These are phyloP conservation scores for Shiraia bambusicola DNA, from an alignment of 2,329 filamentous ascomycete species.

Conservation along the genomic window DNA sequence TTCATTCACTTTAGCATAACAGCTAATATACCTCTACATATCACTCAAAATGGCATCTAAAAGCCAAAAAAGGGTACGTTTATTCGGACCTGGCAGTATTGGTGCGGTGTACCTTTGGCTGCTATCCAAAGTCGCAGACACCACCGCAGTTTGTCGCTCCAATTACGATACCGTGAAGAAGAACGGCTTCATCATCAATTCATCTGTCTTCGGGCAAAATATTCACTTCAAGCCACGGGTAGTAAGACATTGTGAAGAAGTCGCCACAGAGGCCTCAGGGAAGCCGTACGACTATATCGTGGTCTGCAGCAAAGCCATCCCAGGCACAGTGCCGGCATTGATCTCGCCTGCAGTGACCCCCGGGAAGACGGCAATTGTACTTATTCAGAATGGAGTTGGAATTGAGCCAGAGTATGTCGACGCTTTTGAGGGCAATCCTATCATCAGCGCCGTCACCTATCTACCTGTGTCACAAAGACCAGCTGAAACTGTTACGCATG, in stretches of 20 bases:
- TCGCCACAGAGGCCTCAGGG: slow-evolving; percentile 18
- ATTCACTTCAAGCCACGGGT: slow-evolving; percentile 42
- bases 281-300: slow-evolving; percentile 51
- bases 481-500: slow-evolving; percentile 52
- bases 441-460: slow-evolving; percentile 60
- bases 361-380: slow-evolving; percentile 54
- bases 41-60: slow-evolving; percentile 8
- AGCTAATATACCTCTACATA: too few relatives aligned
- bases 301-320: slow-evolving; percentile 51
- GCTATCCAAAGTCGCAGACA: slow-evolving; percentile 42
- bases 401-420: slow-evolving; percentile 59
- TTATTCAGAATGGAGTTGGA: slow-evolving; percentile 63
- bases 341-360: slow-evolving; percentile 46
- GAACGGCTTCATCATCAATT: slow-evolving; percentile 47
- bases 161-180: slow-evolving; percentile 47
- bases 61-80: slow-evolving; percentile 27
- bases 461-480: slow-evolving; percentile 54
- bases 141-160: slow-evolving; percentile 50
- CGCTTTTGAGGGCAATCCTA: slow-evolving; percentile 54
- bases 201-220: slow-evolving; percentile 38
- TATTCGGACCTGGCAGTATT: slow-evolving; percentile 49
- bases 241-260: slow-evolving; percentile 41
- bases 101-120: slow-evolving; percentile 48
- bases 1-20: too few relatives aligned
- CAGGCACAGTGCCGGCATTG: slow-evolving; percentile 38